phyloP scores from a whole-genome alignment of 331 rosid species.

The Malus hybrid region DNA sequence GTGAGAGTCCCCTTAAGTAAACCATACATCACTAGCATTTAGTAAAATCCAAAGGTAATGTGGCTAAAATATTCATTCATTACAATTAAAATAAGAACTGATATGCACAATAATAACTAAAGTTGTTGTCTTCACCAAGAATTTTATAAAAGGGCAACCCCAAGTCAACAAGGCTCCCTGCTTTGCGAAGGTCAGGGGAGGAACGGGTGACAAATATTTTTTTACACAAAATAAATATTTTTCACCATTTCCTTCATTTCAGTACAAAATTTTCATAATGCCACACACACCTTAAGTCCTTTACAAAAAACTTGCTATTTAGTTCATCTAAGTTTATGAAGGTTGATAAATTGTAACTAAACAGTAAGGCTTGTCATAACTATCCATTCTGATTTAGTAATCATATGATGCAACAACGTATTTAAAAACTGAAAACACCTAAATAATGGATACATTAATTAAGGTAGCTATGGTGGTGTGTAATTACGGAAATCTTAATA shows the following conservation, averaged over 20 bases:
- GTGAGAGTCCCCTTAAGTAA: constrained; percentile 83
- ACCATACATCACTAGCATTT: not conserved
- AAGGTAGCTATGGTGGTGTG: not conserved
- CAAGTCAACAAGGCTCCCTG: too few species aligned
- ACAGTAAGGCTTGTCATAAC: not conserved
- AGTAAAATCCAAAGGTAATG: not conserved
- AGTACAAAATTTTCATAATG: not conserved
- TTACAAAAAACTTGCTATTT: not conserved
- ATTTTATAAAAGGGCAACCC: too few species aligned
- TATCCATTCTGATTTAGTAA: not conserved
- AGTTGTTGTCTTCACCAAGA: not conserved
- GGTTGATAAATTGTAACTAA: not conserved
- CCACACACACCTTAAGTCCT: not conserved
- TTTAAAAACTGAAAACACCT: not conserved
- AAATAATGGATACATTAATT: not conserved
- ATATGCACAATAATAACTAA: not conserved
- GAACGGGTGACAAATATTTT: too few species aligned
- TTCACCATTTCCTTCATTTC: not conserved
- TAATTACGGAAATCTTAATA: not conserved
- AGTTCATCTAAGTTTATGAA: not conserved
- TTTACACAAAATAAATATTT: too few species aligned
- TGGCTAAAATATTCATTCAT: not conserved
- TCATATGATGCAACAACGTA: not conserved
- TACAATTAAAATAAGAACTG: not conserved
- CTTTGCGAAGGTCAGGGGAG: too few species aligned